Conservation (phyloP, 2,329 filamentous ascomycete species). For the Metarhizium robertsii region DNA sequence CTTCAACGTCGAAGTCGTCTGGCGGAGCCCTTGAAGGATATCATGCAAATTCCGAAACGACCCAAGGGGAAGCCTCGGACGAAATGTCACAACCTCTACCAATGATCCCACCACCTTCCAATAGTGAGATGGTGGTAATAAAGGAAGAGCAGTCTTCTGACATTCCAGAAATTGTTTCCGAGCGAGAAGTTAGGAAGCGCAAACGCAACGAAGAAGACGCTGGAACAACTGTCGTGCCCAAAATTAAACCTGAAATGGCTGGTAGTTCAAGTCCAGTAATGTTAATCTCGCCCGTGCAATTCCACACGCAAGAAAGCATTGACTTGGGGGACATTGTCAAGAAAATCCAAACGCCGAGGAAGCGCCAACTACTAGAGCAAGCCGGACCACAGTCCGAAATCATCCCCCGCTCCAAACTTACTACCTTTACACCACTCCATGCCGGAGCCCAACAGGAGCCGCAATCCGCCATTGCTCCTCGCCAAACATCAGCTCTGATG, state of each 20-base stretch:
- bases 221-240: conserved; percentile 16
- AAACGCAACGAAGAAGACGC: conserved; percentile 22
- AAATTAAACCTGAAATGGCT: conserved; percentile 32
- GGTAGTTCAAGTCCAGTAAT: conserved; percentile 21
- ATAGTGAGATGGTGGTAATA: conserved; percentile 15
- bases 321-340: conserved; percentile 37
- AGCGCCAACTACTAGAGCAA: conserved; percentile 19
- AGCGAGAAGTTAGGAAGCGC: conserved; percentile 38
- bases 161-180: conserved; percentile 38
- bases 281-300: conserved; percentile 9
- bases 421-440: conserved; percentile 1
- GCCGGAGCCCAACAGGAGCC: background rate
- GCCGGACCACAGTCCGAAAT: conserved; percentile 6
- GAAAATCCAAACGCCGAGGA: conserved; percentile 25
- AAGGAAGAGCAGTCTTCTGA: conserved; percentile 49
- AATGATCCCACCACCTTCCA: conserved; percentile 8
- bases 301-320: conserved; percentile 44
- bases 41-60: conserved; percentile 16
- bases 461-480: conserved; percentile 4
- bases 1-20: background rate
- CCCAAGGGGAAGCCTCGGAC: conserved; percentile 18
- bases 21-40: background rate
- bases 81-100: conserved; percentile 15
- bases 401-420: background rate
- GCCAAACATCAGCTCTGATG: conserved; percentile 22